These are phyloP conservation scores for Gypsophila paniculata DNA, from an alignment of 179 eudicot genomes.

Conservation along the genomic window DNA sequence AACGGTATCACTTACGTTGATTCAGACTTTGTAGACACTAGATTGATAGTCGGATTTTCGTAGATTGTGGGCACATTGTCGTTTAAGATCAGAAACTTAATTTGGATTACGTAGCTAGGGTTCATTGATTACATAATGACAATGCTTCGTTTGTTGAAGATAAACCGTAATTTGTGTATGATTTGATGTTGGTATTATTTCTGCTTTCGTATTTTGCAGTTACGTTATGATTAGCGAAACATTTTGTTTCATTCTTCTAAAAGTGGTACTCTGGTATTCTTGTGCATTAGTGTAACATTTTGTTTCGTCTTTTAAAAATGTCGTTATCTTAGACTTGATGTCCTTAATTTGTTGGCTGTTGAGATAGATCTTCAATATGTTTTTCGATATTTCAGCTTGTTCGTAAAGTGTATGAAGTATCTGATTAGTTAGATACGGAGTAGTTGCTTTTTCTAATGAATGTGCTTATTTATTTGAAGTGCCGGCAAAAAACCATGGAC, in stretches of 20 bases:
- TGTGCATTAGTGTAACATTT: neutral
- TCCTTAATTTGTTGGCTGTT: neutral
- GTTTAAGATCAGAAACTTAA: neutral
- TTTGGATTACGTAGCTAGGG: neutral
- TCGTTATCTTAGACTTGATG: neutral
- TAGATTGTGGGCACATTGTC: neutral
- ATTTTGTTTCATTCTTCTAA: too few relatives aligned
- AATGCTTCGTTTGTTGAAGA: neutral
- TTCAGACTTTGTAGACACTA: too few relatives aligned
- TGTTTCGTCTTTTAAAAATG: neutral
- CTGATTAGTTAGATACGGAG: neutral
- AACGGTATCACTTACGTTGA: neutral
- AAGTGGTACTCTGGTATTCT: neutral
- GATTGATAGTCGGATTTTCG: neutral
- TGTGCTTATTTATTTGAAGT: constrained; percentile 34
- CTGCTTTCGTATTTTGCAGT: neutral
- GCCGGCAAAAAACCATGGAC: constrained; percentile 77
- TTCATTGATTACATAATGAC: neutral
- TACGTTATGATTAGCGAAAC: neutral
- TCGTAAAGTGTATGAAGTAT: neutral
- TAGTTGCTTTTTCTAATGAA: neutral
- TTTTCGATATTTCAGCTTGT: neutral
- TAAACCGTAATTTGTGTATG: neutral
- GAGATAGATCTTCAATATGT: too few relatives aligned
- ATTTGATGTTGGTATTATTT: too few relatives aligned